Percentiles rank a stretch among this genome's conserved stretches.
Evolutionary conservation across 805 yeast species (phyloP).

Genomic region (Yarrowia sp.): DNA sequence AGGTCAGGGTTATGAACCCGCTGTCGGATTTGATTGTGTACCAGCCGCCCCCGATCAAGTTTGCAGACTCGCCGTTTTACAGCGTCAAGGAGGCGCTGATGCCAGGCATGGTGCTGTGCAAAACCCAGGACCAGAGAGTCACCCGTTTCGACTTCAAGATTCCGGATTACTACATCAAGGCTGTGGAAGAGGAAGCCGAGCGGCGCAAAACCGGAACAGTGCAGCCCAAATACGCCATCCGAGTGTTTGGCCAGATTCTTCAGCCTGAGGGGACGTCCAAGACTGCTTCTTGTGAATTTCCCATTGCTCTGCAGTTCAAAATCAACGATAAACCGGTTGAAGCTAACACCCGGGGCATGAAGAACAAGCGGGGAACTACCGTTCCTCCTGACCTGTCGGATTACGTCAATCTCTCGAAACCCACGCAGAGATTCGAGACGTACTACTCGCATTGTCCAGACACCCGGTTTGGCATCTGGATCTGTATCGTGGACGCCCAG

Average conservation of each 20-base stretch:
- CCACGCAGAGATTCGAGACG: conserved; percentile 10
- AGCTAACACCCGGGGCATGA: conserved; percentile 73
- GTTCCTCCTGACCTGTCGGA: conserved; percentile 81
- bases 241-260: conserved; percentile 51
- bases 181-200: conserved; percentile 26
- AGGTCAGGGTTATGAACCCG: not conserved
- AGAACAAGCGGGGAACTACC: conserved; percentile 77
- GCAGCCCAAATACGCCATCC: conserved; percentile 40
- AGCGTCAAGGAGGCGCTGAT: conserved; percentile 2
- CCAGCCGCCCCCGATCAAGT: conserved; percentile 9
- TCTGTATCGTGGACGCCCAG: conserved; percentile 63
- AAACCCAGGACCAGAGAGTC: conserved; percentile 1
- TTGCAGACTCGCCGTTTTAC: conserved; percentile 18
- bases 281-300: conserved; percentile 54
- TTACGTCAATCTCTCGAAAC: conserved; percentile 47
- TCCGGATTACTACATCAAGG: conserved; percentile 6
- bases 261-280: not conserved
- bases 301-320: conserved; percentile 71
- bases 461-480: conserved; percentile 50
- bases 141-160: conserved; percentile 23
- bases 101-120: conserved; percentile 19
- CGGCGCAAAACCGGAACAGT: conserved; percentile 7
- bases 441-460: conserved; percentile 29
- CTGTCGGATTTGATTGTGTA: conserved; percentile 10
- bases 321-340: conserved; percentile 61